Evolutionary conservation across 495 filamentous ascomycete species (phyloP).

Genomic region (Sabuloglossum arenarium): DNA sequence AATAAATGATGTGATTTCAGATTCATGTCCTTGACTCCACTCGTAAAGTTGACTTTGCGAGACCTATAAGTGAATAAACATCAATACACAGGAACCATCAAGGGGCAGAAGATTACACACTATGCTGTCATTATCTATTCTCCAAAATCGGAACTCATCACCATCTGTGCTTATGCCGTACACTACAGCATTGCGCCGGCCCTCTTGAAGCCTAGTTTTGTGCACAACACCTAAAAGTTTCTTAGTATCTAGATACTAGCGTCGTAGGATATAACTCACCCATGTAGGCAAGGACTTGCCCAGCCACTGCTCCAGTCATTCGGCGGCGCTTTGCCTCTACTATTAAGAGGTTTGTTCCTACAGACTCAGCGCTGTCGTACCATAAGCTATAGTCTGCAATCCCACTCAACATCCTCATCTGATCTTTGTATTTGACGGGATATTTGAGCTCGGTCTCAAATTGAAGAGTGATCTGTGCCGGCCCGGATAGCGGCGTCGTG

Average conservation of each 20-base stretch:
- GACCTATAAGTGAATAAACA: neutral
- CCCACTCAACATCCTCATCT: neutral
- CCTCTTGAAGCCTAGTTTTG: neutral
- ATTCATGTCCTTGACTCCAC: neutral
- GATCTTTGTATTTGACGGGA: slow-evolving; percentile 1
- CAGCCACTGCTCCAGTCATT: neutral
- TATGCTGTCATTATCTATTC: neutral
- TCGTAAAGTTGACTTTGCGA: neutral
- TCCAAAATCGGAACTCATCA: neutral
- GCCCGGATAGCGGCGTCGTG: neutral
- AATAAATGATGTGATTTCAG: neutral
- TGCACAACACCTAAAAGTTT: neutral
- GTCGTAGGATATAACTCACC: neutral
- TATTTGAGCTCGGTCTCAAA: slow-evolving; percentile 1
- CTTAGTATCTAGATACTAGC: slow-evolving; percentile 1
- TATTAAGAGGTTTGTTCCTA: neutral
- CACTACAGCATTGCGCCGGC: neutral
- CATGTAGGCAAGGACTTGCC: neutral
- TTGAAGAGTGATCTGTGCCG: neutral
- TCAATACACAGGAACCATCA: neutral
- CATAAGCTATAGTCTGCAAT: neutral
- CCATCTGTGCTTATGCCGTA: neutral
- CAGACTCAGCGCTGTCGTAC: neutral
- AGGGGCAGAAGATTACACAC: neutral
- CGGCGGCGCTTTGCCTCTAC: neutral